Evolutionary conservation across 2,329 filamentous ascomycete genomes (phyloP).

Genomic region (Dendryphion nanum): DNA sequence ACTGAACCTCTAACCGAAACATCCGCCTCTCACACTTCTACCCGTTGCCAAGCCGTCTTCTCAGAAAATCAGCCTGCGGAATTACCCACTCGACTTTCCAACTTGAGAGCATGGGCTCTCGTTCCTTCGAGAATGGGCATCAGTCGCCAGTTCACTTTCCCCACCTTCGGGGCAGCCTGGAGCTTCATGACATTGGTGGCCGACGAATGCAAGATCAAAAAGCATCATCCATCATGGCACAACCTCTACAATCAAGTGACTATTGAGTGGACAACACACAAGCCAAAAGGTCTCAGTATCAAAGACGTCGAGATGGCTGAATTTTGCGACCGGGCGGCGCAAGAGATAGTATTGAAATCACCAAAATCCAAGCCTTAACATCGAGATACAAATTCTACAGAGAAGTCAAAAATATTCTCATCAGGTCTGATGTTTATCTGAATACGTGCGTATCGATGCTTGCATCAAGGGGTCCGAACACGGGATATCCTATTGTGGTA

Average conservation of each 20-base stretch:
- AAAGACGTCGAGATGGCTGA: conserved; percentile 39
- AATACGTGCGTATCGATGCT: too few relatives aligned
- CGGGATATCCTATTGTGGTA: too few relatives aligned
- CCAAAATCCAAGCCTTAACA: too few relatives aligned
- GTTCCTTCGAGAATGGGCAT: conserved; percentile 23
- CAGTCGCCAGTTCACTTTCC: conserved; percentile 26
- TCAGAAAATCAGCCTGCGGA: conserved; percentile 26
- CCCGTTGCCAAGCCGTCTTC: too few relatives aligned
- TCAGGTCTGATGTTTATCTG: too few relatives aligned
- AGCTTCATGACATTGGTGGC: conserved; percentile 34
- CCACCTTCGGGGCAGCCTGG: conserved; percentile 31
- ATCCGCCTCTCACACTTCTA: too few relatives aligned
- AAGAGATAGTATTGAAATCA: conserved; percentile 24
- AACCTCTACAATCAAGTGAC: conserved; percentile 34
- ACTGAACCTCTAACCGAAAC: too few relatives aligned
- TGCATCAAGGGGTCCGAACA: too few relatives aligned
- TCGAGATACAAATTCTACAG: too few relatives aligned
- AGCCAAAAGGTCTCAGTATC: conserved; percentile 31
- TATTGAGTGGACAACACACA: conserved; percentile 38
- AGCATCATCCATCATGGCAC: conserved; percentile 35
- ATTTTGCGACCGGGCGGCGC: conserved; percentile 30
- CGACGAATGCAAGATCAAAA: conserved; percentile 31
- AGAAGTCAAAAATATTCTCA: too few relatives aligned
- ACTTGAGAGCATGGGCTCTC: conserved; percentile 27
- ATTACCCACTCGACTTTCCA: conserved; percentile 21